phyloP scores from a whole-genome alignment of 2,329 filamentous ascomycete genomes.

The Trichoderma sp. region DNA sequence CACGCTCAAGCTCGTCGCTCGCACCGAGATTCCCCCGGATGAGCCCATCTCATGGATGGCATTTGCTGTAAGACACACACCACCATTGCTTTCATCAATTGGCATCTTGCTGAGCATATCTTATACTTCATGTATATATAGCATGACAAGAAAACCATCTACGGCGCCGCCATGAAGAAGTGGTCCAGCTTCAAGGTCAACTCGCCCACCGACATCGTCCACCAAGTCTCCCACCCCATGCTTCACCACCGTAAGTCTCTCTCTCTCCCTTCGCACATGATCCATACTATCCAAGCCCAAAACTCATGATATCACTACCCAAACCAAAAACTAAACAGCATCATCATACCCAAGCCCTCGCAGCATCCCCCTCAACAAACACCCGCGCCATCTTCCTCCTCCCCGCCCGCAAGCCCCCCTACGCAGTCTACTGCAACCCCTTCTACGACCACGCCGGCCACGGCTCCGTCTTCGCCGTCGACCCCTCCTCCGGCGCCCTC shows the following conservation, averaged over 20 bases:
- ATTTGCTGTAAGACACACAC: constrained; percentile 66
- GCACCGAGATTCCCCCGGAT: constrained; percentile 76
- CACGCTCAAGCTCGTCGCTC: constrained; percentile 73
- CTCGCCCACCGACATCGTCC: constrained; percentile 73
- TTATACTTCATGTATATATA: constrained; percentile 39
- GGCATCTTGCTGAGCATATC: no score
- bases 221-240: constrained; percentile 74
- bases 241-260: constrained; percentile 69
- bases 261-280: not conserved
- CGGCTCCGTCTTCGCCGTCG: constrained; percentile 74
- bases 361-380: constrained; percentile 70
- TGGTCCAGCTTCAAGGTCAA: constrained; percentile 82
- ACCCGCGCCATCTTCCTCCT: constrained; percentile 89
- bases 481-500: constrained; percentile 56
- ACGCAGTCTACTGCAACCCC: constrained; percentile 84
- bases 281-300: not conserved
- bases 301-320: not conserved
- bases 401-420: constrained; percentile 74
- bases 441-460: constrained; percentile 86
- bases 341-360: constrained; percentile 55
- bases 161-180: constrained; percentile 91
- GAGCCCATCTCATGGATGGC: constrained; percentile 95
- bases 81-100: no score
- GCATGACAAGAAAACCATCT: constrained; percentile 82
- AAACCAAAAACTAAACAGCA: not conserved